Conservation (phyloP, 345 rosid genomes). For the Adansonia digitata region DNA sequence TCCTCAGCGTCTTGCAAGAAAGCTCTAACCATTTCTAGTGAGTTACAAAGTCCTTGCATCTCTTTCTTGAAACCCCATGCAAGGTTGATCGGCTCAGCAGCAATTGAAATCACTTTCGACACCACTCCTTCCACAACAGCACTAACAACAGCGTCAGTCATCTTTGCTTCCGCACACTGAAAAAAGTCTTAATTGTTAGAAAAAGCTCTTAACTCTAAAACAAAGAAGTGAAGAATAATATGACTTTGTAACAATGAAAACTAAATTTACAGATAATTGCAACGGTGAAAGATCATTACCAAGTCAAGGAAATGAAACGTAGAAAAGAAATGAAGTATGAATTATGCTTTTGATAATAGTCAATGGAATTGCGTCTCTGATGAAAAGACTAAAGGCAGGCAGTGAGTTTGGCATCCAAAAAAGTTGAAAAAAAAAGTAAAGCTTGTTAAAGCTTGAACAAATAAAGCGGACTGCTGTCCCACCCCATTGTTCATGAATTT, state of each 20-base stretch:
- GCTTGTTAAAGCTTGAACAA: no score
- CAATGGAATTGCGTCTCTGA: no score
- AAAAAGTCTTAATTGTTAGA: neutral
- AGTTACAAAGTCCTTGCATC: neutral
- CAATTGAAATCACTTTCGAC: neutral
- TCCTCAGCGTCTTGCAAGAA: slow-evolving; percentile 16
- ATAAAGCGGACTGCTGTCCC: no score
- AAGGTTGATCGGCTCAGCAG: neutral
- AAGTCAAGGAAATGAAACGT: neutral
- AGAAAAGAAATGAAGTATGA: neutral
- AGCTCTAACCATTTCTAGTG: slow-evolving; percentile 5
- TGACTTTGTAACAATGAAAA: neutral
- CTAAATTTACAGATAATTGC: neutral
- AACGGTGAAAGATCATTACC: neutral
- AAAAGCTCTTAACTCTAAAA: neutral
- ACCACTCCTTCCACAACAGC: neutral
- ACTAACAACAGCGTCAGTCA: neutral
- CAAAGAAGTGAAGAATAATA: neutral
- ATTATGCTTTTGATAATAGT: neutral
- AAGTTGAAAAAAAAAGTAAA: no score
- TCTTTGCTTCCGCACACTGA: neutral
- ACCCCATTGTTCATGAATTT: no score
- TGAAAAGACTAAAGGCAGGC: no score
- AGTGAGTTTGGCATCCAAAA: no score
- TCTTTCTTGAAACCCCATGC: neutral